Percentiles rank a stretch among this genome's conserved stretches.
Evolutionary conservation across 768 basidiomycete species (phyloP).

Genomic region (Lentinula guzmanii): DNA sequence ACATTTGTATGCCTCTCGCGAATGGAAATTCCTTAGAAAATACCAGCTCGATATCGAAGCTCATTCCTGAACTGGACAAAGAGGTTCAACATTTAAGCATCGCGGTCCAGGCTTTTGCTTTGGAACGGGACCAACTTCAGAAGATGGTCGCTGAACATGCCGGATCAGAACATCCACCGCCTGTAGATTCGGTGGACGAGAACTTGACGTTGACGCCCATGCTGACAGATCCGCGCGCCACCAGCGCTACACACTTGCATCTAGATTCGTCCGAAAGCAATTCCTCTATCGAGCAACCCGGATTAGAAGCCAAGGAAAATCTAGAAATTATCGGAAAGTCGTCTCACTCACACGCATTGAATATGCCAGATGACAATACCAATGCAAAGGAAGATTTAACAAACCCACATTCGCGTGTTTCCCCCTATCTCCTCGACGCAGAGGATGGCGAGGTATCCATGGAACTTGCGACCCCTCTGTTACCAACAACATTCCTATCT

Average conservation of each 20-base stretch:
- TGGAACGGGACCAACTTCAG: constrained; percentile 27
- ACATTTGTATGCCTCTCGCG: constrained; percentile 3
- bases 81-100: constrained; percentile 28
- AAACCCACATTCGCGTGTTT: not conserved
- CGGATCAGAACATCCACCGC: not conserved
- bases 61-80: constrained; percentile 20
- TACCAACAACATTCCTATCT: constrained; percentile 19
- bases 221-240: not conserved
- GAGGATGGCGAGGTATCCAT: constrained; percentile 37
- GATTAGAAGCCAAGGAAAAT: constrained; percentile 21
- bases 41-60: not conserved
- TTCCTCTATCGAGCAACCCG: not conserved
- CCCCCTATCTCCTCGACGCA: constrained; percentile 22
- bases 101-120: constrained; percentile 28
- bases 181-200: not conserved
- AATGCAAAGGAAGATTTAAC: not conserved
- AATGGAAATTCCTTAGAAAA: not conserved
- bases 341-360: not conserved
- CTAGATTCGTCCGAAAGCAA: too few species aligned
- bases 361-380: not conserved
- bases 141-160: constrained; percentile 19
- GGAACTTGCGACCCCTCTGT: constrained; percentile 48
- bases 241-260: too few species aligned
- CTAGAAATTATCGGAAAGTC: constrained; percentile 8
- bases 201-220: not conserved